phyloP scores from a whole-genome alignment of 148 eudicot species.

The Oxyria digyna region DNA sequence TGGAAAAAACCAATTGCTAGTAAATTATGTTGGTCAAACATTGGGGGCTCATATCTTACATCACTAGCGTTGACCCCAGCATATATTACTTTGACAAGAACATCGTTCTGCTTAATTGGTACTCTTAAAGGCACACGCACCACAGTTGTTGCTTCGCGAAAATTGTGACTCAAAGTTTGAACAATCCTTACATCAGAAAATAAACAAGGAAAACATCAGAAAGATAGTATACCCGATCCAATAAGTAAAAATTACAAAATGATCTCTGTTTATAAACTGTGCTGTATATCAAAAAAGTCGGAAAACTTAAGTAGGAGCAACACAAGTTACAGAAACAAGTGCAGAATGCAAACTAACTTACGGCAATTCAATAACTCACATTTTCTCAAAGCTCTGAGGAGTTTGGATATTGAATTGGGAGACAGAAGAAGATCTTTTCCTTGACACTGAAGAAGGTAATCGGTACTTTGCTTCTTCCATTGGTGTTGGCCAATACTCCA shows the following conservation, averaged over 20 bases:
- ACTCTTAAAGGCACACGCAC: conserved; percentile 39
- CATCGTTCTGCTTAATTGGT: conserved; percentile 66
- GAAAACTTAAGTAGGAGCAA: no score
- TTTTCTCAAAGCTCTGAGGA: conserved; percentile 80
- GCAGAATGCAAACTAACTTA: background rate
- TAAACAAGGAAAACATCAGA: conserved; percentile 15
- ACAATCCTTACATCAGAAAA: conserved; percentile 49
- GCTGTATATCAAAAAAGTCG: no score
- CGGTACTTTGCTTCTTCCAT: conserved; percentile 77
- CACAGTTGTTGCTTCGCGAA: conserved; percentile 71
- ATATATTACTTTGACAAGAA: conserved; percentile 65
- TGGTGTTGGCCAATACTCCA: conserved; percentile 96
- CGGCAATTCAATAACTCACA: conserved; percentile 20
- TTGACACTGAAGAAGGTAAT: conserved; percentile 29
- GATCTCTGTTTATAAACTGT: no score
- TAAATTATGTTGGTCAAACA: no score
- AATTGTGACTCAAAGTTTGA: conserved; percentile 74
- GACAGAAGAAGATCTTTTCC: conserved; percentile 21
- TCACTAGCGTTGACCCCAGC: conserved; percentile 99
- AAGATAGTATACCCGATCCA: no score
- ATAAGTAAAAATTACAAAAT: no score
- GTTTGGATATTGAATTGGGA: conserved; percentile 32
- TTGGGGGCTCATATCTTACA: conserved; percentile 75
- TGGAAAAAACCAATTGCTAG: no score
- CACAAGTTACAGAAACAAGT: no score